These are phyloP conservation scores for Hyphochytrium catenoides DNA, from an alignment of 352 stramenopile genomes.

Conservation along the genomic window DNA sequence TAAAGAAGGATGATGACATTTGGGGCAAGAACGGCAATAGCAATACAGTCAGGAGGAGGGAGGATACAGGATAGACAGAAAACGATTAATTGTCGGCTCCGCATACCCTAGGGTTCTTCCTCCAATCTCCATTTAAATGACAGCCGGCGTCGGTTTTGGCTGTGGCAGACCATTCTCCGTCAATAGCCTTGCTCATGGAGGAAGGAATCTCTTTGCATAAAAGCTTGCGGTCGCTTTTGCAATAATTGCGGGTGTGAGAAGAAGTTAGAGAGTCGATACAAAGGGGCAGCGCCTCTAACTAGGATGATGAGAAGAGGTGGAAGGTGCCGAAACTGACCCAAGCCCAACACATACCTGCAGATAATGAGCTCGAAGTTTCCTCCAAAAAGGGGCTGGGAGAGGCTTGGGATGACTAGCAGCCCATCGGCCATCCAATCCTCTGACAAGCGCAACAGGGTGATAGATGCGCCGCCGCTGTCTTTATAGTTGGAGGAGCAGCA, in stretches of 20 bases:
- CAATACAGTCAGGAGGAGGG: too few species aligned
- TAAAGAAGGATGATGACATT: too few species aligned
- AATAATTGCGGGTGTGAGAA: slow-evolving; percentile 7
- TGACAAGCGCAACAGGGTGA: slow-evolving; percentile 4
- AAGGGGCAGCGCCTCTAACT: too few species aligned
- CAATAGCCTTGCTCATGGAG: slow-evolving; percentile 14
- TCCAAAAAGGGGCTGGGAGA: slow-evolving; percentile 11
- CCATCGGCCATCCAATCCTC: slow-evolving; percentile 5
- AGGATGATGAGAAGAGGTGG: too few species aligned
- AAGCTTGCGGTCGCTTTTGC: neutral
- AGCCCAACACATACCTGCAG: slow-evolving; percentile 17
- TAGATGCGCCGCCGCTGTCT: too few species aligned
- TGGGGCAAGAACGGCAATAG: too few species aligned
- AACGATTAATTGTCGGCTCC: too few species aligned
- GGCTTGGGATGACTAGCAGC: slow-evolving; percentile 12
- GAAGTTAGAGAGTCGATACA: too few species aligned
- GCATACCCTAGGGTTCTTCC: slow-evolving; percentile 17
- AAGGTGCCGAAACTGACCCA: too few species aligned
- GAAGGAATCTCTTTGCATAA: too few species aligned
- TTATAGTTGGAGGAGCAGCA: too few species aligned
- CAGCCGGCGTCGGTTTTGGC: slow-evolving; percentile 11
- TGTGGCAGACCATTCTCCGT: slow-evolving; percentile 15
- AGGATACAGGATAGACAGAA: too few species aligned
- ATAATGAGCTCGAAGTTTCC: slow-evolving; percentile 15
- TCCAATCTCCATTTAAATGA: slow-evolving; percentile 16